Percentiles rank a stretch among this genome's conserved stretches.
phyloP scores from a whole-genome alignment of 306 rosid species.

The Sophora flavescens region DNA sequence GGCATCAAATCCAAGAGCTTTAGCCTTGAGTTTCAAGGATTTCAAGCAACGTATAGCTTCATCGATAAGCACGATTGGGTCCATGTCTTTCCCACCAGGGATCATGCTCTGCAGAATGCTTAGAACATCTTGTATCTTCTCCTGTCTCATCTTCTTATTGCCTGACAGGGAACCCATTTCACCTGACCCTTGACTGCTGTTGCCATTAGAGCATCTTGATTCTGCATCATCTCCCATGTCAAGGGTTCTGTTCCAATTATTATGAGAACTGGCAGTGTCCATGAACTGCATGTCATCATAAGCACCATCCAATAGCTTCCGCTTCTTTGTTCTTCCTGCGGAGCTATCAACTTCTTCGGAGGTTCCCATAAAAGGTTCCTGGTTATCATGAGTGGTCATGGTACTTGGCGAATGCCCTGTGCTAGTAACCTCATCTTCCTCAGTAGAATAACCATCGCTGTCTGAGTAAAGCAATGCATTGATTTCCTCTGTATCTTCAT shows the following conservation, averaged over 20 bases:
- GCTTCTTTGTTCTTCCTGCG: constrained; percentile 64
- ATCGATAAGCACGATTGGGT: constrained; percentile 74
- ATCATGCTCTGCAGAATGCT: constrained; percentile 77
- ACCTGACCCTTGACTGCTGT: constrained; percentile 43
- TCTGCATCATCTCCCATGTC: constrained; percentile 65
- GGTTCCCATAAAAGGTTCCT: constrained; percentile 30
- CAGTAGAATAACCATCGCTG: constrained; percentile 61
- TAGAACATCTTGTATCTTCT: constrained; percentile 75
- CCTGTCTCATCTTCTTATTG: constrained; percentile 71
- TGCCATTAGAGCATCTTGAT: constrained; percentile 71
- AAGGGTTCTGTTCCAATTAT: constrained; percentile 49
- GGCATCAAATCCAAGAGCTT: constrained; percentile 65
- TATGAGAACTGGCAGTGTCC: constrained; percentile 77
- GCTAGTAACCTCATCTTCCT: constrained; percentile 96
- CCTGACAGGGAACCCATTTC: constrained; percentile 51
- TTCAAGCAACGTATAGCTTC: constrained; percentile 87
- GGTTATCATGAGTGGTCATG: constrained; percentile 64
- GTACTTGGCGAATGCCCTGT: constrained; percentile 94
- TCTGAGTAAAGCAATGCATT: constrained; percentile 92
- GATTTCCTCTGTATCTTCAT: constrained; percentile 91
- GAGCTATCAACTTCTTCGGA: constrained; percentile 77
- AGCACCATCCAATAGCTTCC: constrained; percentile 61
- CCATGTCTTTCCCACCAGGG: constrained; percentile 81
- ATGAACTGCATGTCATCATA: constrained; percentile 45
- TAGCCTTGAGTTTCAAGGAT: constrained; percentile 70